phyloP scores from a whole-genome alignment of 768 basidiomycete species.

The Dendrothele bispora region DNA sequence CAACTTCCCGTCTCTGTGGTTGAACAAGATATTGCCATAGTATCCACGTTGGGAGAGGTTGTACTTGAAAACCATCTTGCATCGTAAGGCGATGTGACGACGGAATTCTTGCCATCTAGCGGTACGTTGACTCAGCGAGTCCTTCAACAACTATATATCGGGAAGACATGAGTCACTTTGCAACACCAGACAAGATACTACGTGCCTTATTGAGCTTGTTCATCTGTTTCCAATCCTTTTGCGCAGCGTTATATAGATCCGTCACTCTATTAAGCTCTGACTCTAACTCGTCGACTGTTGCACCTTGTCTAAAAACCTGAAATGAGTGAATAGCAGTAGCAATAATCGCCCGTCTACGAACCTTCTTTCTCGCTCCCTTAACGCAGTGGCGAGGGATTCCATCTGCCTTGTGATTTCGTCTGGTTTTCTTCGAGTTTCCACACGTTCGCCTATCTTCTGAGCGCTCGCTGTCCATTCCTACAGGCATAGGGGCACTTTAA shows the following conservation, averaged over 20 bases:
- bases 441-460: conserved; percentile 55
- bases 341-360: conserved; percentile 25
- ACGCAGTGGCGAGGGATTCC: conserved; percentile 59
- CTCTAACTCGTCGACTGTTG: conserved; percentile 75
- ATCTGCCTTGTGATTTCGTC: conserved; percentile 60
- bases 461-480: conserved; percentile 71
- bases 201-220: conserved; percentile 62
- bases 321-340: conserved; percentile 3
- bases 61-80: conserved; percentile 79
- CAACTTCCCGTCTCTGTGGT: conserved; percentile 67
- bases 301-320: conserved; percentile 57
- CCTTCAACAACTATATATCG: conserved; percentile 55
- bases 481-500: background rate
- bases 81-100: conserved; percentile 82
- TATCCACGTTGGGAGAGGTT: conserved; percentile 87
- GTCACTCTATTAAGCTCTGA: conserved; percentile 67
- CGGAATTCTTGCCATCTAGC: conserved; percentile 86
- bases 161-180: too few species aligned
- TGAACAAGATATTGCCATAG: conserved; percentile 85
- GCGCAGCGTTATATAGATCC: conserved; percentile 56
- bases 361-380: conserved; percentile 68
- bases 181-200: background rate
- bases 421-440: conserved; percentile 56
- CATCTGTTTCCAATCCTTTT: conserved; percentile 65
- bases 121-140: conserved; percentile 65